phyloP scores from a whole-genome alignment of 805 yeast species.

The Danielia reshetovae region DNA sequence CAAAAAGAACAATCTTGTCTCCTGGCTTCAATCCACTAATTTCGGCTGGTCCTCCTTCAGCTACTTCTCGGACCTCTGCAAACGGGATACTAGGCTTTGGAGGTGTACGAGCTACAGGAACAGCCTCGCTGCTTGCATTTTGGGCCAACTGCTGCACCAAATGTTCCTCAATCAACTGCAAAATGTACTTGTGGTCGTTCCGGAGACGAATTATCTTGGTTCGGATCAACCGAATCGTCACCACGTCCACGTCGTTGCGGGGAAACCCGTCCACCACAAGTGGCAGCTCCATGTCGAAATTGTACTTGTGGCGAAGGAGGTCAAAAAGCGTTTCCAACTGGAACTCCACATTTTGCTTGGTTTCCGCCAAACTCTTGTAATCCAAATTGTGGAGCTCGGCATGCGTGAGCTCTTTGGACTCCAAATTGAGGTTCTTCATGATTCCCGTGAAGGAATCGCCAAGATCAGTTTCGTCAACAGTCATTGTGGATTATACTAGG shows the following conservation, averaged over 20 bases:
- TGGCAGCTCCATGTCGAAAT: constrained; percentile 60
- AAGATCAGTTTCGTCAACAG: neutral
- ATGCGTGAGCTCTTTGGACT: constrained; percentile 5
- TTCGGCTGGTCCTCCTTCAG: constrained; percentile 52
- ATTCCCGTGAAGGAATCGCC: constrained; percentile 10
- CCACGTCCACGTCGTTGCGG: constrained; percentile 75
- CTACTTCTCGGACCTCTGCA: constrained; percentile 51
- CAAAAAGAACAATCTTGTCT: constrained; percentile 57
- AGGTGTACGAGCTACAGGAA: neutral
- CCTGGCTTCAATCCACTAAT: constrained; percentile 47
- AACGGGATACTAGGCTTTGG: constrained; percentile 36
- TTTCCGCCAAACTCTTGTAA: constrained; percentile 12
- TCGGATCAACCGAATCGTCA: constrained; percentile 57
- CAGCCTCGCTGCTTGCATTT: neutral
- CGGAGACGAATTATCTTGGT: constrained; percentile 61
- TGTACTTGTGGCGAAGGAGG: constrained; percentile 38
- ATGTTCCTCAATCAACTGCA: constrained; percentile 43
- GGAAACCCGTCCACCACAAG: constrained; percentile 86
- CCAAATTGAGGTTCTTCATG: constrained; percentile 14
- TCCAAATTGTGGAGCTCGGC: constrained; percentile 3
- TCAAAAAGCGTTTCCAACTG: constrained; percentile 40
- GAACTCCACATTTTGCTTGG: constrained; percentile 25
- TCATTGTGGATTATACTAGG: neutral
- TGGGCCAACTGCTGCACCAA: constrained; percentile 41
- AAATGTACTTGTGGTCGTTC: constrained; percentile 60